Evolutionary conservation across 495 filamentous ascomycete species (phyloP).

Genomic region (Penicillium pulvis): DNA sequence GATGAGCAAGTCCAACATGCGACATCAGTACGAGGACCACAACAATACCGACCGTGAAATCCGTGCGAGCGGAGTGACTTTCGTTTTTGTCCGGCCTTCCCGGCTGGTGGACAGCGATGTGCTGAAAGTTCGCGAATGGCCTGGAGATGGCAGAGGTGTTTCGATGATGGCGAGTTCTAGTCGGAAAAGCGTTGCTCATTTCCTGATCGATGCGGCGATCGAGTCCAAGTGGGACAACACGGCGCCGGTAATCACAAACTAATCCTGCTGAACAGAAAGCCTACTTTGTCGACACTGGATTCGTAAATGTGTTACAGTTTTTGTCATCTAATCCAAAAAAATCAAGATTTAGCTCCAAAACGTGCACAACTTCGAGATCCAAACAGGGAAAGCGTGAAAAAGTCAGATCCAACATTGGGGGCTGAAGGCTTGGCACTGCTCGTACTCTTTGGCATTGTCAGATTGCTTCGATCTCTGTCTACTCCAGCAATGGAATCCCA

Average conservation of each 20-base stretch:
- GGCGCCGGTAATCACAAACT: constrained; percentile 34
- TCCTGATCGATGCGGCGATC: constrained; percentile 25
- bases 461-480: not conserved
- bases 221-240: constrained; percentile 26
- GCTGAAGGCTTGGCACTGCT: not conserved
- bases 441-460: not conserved
- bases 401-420: not conserved
- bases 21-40: constrained; percentile 48
- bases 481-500: constrained; percentile 12
- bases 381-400: too few relatives aligned
- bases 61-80: constrained; percentile 40
- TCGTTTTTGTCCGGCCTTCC: constrained; percentile 45
- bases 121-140: constrained; percentile 28
- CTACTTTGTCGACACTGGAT: not conserved
- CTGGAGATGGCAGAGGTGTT: constrained; percentile 30
- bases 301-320: not conserved
- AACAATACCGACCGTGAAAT: constrained; percentile 42
- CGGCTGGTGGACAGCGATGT: constrained; percentile 33
- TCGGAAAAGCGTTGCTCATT: constrained; percentile 30
- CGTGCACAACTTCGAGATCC: too few relatives aligned
- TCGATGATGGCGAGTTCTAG: constrained; percentile 29
- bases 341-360: too few relatives aligned
- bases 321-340: not conserved
- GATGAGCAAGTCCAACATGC: constrained; percentile 49
- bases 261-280: not conserved